Conservation (phyloP, 768 basidiomycete genomes). For the Polyporus arcularius region DNA sequence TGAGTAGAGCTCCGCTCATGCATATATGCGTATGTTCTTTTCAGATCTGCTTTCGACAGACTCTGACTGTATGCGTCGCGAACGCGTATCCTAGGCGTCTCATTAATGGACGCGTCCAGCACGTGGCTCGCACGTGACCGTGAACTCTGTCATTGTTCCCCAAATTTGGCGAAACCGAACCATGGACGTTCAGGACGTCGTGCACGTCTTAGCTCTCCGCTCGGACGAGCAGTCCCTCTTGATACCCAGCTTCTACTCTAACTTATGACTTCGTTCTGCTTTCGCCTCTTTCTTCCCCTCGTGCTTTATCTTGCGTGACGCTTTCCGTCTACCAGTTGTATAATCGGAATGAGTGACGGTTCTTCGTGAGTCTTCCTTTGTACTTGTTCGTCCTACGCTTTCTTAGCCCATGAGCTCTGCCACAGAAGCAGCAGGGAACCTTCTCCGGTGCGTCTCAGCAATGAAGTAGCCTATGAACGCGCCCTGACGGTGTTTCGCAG, state of each 20-base stretch:
- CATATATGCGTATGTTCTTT: too few relatives aligned
- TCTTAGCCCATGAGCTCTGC: neutral
- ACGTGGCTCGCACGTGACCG: constrained; percentile 14
- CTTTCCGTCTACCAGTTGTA: neutral
- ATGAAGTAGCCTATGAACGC: neutral
- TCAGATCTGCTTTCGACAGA: too few relatives aligned
- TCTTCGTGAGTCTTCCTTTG: constrained; percentile 16
- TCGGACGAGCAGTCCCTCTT: neutral
- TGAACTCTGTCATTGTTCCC: constrained; percentile 6
- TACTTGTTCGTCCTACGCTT: neutral
- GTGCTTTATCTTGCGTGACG: neutral
- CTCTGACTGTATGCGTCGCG: too few relatives aligned
- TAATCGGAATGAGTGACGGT: constrained; percentile 13
- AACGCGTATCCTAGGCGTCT: neutral
- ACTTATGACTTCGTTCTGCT: constrained; percentile 6
- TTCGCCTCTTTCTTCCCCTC: neutral
- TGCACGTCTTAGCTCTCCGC: neutral
- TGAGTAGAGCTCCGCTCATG: too few relatives aligned
- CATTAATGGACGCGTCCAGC: constrained; percentile 1
- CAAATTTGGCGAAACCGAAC: constrained; percentile 9
- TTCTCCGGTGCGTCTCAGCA: constrained; percentile 1
- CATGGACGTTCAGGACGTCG: neutral
- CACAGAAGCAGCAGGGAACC: constrained; percentile 12
- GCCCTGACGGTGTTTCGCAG: neutral
- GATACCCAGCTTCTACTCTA: neutral